Base-by-base conservation (phyloP, 306 rosid genomes). In the Erythrophleum fordii region DNA sequence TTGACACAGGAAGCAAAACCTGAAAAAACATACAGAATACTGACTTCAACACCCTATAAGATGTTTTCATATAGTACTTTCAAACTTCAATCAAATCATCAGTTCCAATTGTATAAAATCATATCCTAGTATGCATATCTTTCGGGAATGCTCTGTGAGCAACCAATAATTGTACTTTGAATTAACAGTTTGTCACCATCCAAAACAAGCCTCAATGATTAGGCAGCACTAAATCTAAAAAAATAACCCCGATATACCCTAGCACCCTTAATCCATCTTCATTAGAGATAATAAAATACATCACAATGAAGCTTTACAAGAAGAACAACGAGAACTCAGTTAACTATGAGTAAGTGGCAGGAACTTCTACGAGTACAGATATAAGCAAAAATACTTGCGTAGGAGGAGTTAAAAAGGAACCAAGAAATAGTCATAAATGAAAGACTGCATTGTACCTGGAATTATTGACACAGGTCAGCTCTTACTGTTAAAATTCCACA, bases 381-480 rank as follows among this genome's bases (percentile, higher is more conserved):
- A 56, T 59, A 69, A 78, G 72, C 75, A 79, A 74, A 86, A 66
- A 72, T 41, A 56, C 41, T 46, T 86, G 84, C 71, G 80, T 34
- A 18, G 11, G 55, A 76, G 39, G 53, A 52, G 59, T 31, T 20
- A 67, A 34, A 64, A 69, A 69, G 41, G 62, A 58, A 72, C 23
- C 68, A n/a, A 45, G 5, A 26, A 9, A 23, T n/a, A 80, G 53
- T 45, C 75, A 76, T 73, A 72, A 66, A 73, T 55, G 72, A 79
- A 62, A 64, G 81, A 74, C 49, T 10, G 48, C 39, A 39, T 25
- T 75, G 65, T 86, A 95, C 97, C 97, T 89, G 87, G 88, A 79
- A 86, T 49, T 70, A 73, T 69, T 77, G 61, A 83, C 73, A 72
- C 59, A 75, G 84, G 82, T 69, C 88, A 89, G 75, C 69, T 75